Base-by-base conservation (phyloP, 805 yeast species). In the Candida qinlingensis region DNA sequence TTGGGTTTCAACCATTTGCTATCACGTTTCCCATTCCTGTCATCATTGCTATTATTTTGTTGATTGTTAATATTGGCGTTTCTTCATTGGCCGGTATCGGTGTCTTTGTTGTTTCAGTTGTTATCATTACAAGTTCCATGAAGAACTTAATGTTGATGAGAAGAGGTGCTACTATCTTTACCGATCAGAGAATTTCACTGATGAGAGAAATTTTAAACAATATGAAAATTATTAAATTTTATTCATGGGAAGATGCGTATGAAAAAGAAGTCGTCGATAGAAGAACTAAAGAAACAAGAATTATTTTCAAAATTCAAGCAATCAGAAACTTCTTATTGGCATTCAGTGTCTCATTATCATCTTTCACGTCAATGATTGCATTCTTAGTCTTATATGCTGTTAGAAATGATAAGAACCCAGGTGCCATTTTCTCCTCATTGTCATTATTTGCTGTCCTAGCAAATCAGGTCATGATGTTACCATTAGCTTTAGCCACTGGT, bases 221-320 rank as follows among this genome's bases (percentile, higher is more conserved):
- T 58, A 75, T 83, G 67, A 83, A 79, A 56, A 75, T 84, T 63
- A 85, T 88, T 67, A 88, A 88, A 69, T 86, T 75, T 63, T 88
- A 88, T 62, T 84, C 92, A 1, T 88, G 96, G 96, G 96, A 89
- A 67, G 74, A 73, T 29, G 87, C 96, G 1, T 88, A 87, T 63
- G 71, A 73, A 46, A 63, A 72, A 10, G 63, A 76, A 41, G 75
- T 87, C 39, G 57, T 77, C 6, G 71, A 71, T 4, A 68, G 78
- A 36, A 75, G 96, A 60, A 56, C 56, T 1, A 63, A 69, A 28
- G 96, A 88, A 65, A 79, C 84, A 76, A 53, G 56, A 7, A 67
- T 73, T 45, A 71, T 87, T 54, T 72, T 78, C 57, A 68, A 65
- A 42, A 76, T 86, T 71, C 88, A 85, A 58, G 68, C 80, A 38